Conservation (phyloP, 148 eudicot species). For the Camellia sinensis region DNA sequence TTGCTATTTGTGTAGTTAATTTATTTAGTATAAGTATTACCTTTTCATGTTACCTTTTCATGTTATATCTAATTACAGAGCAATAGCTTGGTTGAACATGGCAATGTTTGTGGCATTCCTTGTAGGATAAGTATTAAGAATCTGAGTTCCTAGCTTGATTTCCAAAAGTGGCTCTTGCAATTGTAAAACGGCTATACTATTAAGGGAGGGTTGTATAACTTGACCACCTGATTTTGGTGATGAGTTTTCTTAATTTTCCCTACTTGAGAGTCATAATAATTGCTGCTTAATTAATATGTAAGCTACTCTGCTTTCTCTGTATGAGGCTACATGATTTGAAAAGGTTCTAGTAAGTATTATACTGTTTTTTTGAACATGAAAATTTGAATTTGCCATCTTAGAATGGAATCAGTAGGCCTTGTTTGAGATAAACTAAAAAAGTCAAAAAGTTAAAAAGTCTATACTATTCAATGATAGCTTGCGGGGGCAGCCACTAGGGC, state of each 20-base stretch:
- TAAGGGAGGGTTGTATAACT: neutral
- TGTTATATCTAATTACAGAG: neutral
- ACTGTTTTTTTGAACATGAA: too few species aligned
- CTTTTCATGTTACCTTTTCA: neutral
- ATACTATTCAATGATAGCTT: too few species aligned
- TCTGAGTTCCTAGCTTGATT: neutral
- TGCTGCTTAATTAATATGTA: neutral
- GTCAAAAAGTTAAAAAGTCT: too few species aligned
- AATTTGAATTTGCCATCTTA: too few species aligned
- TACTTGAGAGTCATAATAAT: neutral
- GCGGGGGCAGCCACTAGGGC: too few species aligned
- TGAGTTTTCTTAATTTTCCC: neutral
- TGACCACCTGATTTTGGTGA: constrained; percentile 6
- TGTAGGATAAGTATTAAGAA: neutral
- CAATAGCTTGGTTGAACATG: neutral
- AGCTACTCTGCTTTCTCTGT: neutral
- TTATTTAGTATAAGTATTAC: too few species aligned
- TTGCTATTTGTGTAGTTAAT: neutral
- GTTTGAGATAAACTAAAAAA: too few species aligned
- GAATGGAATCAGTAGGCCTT: too few species aligned
- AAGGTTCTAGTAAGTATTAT: too few species aligned
- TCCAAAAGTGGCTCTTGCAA: neutral
- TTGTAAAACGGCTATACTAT: neutral
- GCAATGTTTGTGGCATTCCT: neutral
- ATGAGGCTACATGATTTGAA: neutral